Percentiles rank a stretch among this genome's conserved stretches.
phyloP scores from a whole-genome alignment of 2,329 filamentous ascomycete genomes.

The Pseudonectria buxi region DNA sequence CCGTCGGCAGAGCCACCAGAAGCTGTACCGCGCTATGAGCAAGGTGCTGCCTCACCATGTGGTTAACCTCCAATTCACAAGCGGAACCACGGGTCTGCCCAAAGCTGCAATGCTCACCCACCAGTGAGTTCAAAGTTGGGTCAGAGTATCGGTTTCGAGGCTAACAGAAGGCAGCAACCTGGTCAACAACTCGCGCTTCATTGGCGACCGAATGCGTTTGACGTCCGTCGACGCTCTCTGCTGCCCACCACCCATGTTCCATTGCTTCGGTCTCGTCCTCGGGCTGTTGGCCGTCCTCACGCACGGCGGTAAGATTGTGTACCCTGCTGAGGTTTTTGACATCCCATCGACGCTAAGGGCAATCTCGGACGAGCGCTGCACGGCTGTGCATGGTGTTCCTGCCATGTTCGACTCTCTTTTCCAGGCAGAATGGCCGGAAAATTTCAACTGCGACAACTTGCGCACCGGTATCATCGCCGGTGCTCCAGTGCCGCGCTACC shows the following conservation, averaged over 20 bases:
- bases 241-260: constrained; percentile 78
- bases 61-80: constrained; percentile 69
- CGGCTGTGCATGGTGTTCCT: constrained; percentile 72
- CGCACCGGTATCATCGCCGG: constrained; percentile 76
- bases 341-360: constrained; percentile 58
- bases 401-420: constrained; percentile 73
- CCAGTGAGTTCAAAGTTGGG: constrained; percentile 39
- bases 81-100: constrained; percentile 66
- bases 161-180: constrained; percentile 38
- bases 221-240: constrained; percentile 62
- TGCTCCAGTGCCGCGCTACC: constrained; percentile 64
- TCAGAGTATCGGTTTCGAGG: neutral
- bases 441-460: constrained; percentile 44
- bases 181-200: constrained; percentile 62
- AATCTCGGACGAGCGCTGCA: constrained; percentile 61
- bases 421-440: constrained; percentile 35
- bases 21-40: constrained; percentile 46
- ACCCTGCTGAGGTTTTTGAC: constrained; percentile 69
- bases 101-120: constrained; percentile 72
- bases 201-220: constrained; percentile 68
- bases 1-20: constrained; percentile 38
- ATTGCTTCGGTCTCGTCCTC: constrained; percentile 77
- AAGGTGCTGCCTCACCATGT: constrained; percentile 58
- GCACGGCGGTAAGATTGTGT: constrained; percentile 70
- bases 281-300: constrained; percentile 67